Percentiles rank a stretch among this genome's conserved stretches.
phyloP scores from a whole-genome alignment of 768 basidiomycete species.

The Wakefieldia striispora region DNA sequence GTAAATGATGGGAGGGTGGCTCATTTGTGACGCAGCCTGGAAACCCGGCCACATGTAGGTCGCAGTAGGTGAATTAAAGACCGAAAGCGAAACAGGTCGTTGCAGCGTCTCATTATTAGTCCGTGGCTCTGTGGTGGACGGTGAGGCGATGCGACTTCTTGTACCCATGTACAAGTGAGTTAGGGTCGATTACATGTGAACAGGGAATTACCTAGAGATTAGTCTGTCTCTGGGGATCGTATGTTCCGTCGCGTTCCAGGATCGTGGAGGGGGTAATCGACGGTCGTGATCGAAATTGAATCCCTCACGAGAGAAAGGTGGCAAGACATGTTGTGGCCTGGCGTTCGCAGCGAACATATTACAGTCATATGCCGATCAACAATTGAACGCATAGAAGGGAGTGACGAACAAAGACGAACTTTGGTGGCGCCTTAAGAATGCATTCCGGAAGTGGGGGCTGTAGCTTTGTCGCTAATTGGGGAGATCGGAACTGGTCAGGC shows the following conservation, averaged over 20 bases:
- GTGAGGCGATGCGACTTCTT: conserved; percentile 23
- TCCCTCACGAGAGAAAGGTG: conserved; percentile 31
- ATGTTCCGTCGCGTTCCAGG: conserved; percentile 27
- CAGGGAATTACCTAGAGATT: conserved; percentile 25
- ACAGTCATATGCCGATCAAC: conserved; percentile 25
- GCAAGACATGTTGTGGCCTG: conserved; percentile 34
- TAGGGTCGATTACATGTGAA: conserved; percentile 5
- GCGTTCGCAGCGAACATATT: conserved; percentile 26
- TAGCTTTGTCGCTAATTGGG: conserved; percentile 17
- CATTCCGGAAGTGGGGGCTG: conserved; percentile 17
- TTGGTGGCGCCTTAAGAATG: conserved; percentile 21
- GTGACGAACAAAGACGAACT: conserved; percentile 22
- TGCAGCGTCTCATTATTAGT: conserved; percentile 25
- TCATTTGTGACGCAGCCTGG: conserved; percentile 43
- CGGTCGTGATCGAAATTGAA: conserved; percentile 34
- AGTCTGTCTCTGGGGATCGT: conserved; percentile 21
- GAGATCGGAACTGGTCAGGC: conserved; percentile 19
- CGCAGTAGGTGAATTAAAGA: conserved; percentile 44
- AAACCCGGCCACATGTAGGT: conserved; percentile 50
- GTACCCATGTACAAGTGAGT: conserved; percentile 19
- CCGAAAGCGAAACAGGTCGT: conserved; percentile 37
- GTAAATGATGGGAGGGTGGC: conserved; percentile 38
- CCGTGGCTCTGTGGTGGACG: conserved; percentile 19
- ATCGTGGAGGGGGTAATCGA: conserved; percentile 31
- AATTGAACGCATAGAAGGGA: conserved; percentile 8